Percentiles rank a stretch among this genome's conserved stretches.
These are phyloP conservation scores for Passiflora organensis DNA, from an alignment of 345 rosid species.

Conservation along the genomic window DNA sequence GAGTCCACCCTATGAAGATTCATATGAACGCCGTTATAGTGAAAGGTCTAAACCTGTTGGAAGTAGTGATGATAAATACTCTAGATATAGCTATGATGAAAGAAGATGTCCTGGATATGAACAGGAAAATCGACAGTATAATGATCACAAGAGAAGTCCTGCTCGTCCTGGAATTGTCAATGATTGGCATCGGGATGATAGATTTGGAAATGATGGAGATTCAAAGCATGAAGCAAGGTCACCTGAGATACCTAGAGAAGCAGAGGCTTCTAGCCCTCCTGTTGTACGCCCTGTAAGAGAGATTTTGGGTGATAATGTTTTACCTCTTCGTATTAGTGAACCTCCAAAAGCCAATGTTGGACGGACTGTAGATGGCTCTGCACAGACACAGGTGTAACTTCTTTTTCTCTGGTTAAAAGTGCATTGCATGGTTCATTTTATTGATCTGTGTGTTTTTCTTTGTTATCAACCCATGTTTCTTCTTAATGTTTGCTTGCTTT, in stretches of 20 bases:
- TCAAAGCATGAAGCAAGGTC: slow-evolving; percentile 55
- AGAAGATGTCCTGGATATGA: slow-evolving; percentile 68
- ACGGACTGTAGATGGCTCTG: slow-evolving; percentile 41
- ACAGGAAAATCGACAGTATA: too few species aligned
- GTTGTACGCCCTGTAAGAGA: slow-evolving; percentile 80
- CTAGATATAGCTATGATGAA: slow-evolving; percentile 40
- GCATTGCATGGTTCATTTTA: too few species aligned
- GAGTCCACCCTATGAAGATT: slow-evolving; percentile 78
- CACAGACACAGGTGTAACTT: slow-evolving; percentile 51
- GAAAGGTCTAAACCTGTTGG: slow-evolving; percentile 85
- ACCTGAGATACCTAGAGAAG: slow-evolving; percentile 64
- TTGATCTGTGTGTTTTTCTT: too few species aligned
- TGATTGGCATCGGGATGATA: slow-evolving; percentile 94
- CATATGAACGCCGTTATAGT: slow-evolving; percentile 58
- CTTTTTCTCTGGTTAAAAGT: too few species aligned
- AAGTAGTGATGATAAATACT: slow-evolving; percentile 49
- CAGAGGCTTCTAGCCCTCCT: slow-evolving; percentile 68
- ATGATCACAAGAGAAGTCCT: slow-evolving; percentile 57
- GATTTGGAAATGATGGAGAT: slow-evolving; percentile 76
- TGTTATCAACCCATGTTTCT: too few species aligned
- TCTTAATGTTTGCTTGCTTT: too few species aligned
- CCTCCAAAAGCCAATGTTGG: slow-evolving; percentile 75
- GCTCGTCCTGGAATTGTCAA: slow-evolving; percentile 65
- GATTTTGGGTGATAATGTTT: slow-evolving; percentile 78
- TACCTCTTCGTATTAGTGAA: slow-evolving; percentile 75